Evolutionary conservation across 2,329 filamentous ascomycete species (phyloP).

Genomic region (Juglanconis oblonga): DNA sequence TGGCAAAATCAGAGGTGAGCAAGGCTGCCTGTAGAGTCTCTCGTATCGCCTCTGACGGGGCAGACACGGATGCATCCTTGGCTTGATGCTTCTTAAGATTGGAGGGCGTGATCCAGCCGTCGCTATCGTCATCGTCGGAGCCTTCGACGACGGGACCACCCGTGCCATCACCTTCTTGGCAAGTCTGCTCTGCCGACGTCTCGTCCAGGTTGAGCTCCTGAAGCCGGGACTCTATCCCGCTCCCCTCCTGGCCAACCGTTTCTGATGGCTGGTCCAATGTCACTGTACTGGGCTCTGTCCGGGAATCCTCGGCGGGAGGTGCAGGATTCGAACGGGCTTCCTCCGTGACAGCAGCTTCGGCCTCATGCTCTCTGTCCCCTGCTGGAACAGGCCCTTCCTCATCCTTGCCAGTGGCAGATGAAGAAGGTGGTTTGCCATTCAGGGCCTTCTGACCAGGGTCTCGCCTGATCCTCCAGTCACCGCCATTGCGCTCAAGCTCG

Average conservation of each 20-base stretch:
- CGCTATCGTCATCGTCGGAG: slow-evolving; percentile 51
- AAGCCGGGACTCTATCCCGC: slow-evolving; percentile 21
- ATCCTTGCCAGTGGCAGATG: neutral
- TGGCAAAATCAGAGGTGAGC: slow-evolving; percentile 92
- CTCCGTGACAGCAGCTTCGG: neutral
- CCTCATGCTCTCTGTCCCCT: slow-evolving; percentile 12
- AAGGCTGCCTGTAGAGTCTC: slow-evolving; percentile 81
- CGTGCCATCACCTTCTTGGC: slow-evolving; percentile 26
- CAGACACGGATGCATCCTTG: slow-evolving; percentile 52
- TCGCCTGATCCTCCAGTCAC: slow-evolving; percentile 79
- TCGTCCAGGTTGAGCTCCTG: slow-evolving; percentile 24
- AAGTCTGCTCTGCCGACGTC: slow-evolving; percentile 26
- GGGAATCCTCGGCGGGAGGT: neutral
- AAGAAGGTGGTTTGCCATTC: slow-evolving; percentile 63
- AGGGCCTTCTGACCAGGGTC: slow-evolving; percentile 75
- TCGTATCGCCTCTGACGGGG: slow-evolving; percentile 49
- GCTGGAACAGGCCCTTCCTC: slow-evolving; percentile 22
- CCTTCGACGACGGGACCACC: slow-evolving; percentile 27
- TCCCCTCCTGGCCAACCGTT: slow-evolving; percentile 2
- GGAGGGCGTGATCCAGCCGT: slow-evolving; percentile 90
- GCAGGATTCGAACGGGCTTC: slow-evolving; percentile 8
- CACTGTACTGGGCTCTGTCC: neutral
- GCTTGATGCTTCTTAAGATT: slow-evolving; percentile 85
- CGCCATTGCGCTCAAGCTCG: slow-evolving; percentile 88
- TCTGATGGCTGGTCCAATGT: slow-evolving; percentile 20